Base-by-base conservation (phyloP, 164 flowering plant genomes). In the Berberis thunbergii region DNA sequence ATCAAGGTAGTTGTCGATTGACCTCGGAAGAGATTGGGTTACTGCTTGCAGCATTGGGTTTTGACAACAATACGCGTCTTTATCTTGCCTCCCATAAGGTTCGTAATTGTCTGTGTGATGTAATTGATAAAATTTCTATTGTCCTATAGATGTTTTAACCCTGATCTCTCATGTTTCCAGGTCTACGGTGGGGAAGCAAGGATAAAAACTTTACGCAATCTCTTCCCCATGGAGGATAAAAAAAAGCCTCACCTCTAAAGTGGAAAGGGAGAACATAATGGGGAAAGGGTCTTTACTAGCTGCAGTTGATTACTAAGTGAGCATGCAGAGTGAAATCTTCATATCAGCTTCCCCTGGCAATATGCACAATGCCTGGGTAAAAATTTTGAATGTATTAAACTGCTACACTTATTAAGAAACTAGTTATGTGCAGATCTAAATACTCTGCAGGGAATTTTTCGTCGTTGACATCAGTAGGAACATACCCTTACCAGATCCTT, bases 51-150 rank as follows among this genome's bases (percentile, higher is more conserved):
- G 96, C 97, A 57, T 74, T 94, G 80, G 97, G 99, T 41, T 91
- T 94, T 49, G 86, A 89, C 80, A 91, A 84, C 77, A 84, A 54
- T 58, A 94, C 99, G 43, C 93, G 89, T 61, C 79, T 94, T 56
- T 91, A 94, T 80, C 96, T 94, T 64, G 99, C 99, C 50, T 94
- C 99, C 59, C 96, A 94, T 84, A 94, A 87, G 97, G 99, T 93
- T 41, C 40, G 0, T 48, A 41, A 41, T 10, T 50, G 7, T 7
- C 41, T 49, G 45, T 40, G 53, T 41, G 8, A 10, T 45, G 46
- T 41, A 44, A 40, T 50, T 6, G 4, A 48, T 9, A 7, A 13
- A 40, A 1, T 11, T 50, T n/a, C n/a, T n/a, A n/a, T n/a, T n/a
- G n/a, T n/a, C n/a, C 12, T 50, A 50, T 50, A 50, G 11, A 50